These are phyloP conservation scores for Rhynchospora tenuis DNA, from an alignment of 176 grass and related monocot genomes.

Conservation along the genomic window DNA sequence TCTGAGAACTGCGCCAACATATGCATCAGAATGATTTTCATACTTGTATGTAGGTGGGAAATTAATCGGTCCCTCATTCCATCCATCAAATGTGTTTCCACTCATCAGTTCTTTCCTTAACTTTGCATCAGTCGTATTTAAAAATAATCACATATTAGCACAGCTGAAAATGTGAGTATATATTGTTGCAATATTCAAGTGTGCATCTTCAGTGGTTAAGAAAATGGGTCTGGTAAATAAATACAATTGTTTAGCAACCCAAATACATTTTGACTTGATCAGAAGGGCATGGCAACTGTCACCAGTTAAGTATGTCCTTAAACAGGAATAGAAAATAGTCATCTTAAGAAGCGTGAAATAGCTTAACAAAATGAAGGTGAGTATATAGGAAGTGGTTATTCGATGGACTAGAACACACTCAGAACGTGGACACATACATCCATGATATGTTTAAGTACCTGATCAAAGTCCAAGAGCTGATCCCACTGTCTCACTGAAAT, in stretches of 20 bases:
- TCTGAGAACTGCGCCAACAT: constrained; percentile 42
- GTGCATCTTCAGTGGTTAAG: too few relatives aligned
- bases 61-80: constrained; percentile 50
- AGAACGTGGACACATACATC: neutral
- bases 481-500: constrained; percentile 40
- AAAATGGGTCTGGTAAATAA: too few relatives aligned
- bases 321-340: too few relatives aligned
- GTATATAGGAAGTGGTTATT: too few relatives aligned
- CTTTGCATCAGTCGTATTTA: constrained; percentile 19
- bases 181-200: too few relatives aligned
- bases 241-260: too few relatives aligned
- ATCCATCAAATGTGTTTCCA: constrained; percentile 54
- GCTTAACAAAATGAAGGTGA: too few relatives aligned
- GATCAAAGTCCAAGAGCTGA: constrained; percentile 57
- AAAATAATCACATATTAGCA: constrained; percentile 17
- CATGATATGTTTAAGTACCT: constrained; percentile 33
- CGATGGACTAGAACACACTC: neutral
- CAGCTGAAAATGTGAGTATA: too few relatives aligned
- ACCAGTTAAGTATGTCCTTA: too few relatives aligned
- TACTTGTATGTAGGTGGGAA: constrained; percentile 72
- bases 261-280: too few relatives aligned
- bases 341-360: too few relatives aligned
- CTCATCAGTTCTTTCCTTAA: constrained; percentile 50
- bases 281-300: too few relatives aligned
- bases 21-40: constrained; percentile 39